Percentiles rank a stretch among this genome's conserved stretches.
Evolutionary conservation across 2,329 filamentous ascomycete species (phyloP).

Genomic region (Botryotinia convoluta): DNA sequence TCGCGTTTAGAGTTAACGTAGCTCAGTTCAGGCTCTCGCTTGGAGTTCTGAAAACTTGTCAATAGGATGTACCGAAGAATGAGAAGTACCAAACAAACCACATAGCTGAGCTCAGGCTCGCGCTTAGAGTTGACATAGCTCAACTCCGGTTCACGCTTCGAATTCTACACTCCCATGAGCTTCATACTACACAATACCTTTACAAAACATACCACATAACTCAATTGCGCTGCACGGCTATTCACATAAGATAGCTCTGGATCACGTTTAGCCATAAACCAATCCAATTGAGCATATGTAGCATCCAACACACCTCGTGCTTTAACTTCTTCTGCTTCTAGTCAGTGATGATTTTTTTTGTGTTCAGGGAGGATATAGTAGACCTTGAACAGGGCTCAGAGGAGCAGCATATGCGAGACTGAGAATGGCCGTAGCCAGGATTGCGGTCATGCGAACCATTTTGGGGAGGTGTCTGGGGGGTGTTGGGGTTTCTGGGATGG

Average conservation of each 20-base stretch:
- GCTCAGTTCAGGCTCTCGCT: background rate
- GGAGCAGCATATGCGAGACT: background rate
- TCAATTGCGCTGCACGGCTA: background rate
- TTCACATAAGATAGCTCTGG: constrained; percentile 11
- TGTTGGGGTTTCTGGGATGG: background rate
- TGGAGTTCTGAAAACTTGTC: background rate
- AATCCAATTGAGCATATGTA: background rate
- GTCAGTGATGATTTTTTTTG: background rate
- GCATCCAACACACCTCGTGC: background rate
- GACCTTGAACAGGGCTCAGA: background rate
- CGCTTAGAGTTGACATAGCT: background rate
- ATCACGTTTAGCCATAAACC: constrained; percentile 1
- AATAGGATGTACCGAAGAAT: background rate
- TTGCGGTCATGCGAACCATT: background rate
- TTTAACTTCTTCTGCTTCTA: background rate
- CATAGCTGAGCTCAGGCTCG: background rate
- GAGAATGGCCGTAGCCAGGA: background rate
- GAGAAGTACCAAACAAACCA: background rate
- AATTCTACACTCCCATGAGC: background rate
- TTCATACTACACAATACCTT: background rate
- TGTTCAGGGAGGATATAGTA: background rate
- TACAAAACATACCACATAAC: background rate
- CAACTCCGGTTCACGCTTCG: background rate
- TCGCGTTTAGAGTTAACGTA: background rate
- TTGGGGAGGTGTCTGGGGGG: background rate